phyloP scores from a whole-genome alignment of 1,139 yeast genomes.

The Candida pseudoviswanathii region DNA sequence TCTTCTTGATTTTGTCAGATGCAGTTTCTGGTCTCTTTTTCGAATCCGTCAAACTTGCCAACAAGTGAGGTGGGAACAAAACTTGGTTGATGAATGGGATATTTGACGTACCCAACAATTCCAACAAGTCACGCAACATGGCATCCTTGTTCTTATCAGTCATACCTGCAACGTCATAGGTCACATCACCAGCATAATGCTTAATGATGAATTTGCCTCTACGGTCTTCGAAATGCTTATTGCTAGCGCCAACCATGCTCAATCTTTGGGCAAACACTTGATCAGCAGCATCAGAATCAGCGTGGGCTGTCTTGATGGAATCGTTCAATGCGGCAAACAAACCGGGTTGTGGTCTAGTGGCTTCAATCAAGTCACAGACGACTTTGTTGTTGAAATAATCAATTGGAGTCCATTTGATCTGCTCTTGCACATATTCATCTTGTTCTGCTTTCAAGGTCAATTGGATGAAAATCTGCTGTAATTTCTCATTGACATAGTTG shows the following conservation, averaged over 20 bases:
- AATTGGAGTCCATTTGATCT: constrained; percentile 97
- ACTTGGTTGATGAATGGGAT: constrained; percentile 62
- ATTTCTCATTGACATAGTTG: constrained; percentile 94
- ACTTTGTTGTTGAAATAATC: constrained; percentile 94
- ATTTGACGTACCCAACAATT: constrained; percentile 70
- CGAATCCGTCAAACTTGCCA: constrained; percentile 65
- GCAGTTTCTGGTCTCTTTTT: constrained; percentile 96
- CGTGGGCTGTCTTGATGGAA: constrained; percentile 98
- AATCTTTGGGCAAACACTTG: constrained; percentile 93
- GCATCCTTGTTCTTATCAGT: constrained; percentile 98
- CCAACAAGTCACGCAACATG: constrained; percentile 83
- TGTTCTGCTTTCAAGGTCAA: constrained; percentile 95
- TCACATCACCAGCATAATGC: constrained; percentile 98
- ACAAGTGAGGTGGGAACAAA: constrained; percentile 71
- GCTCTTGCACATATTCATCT: constrained; percentile 94
- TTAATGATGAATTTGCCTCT: constrained; percentile 86
- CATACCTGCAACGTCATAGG: constrained; percentile 87
- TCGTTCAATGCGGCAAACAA: constrained; percentile 95
- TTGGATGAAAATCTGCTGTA: constrained; percentile 96
- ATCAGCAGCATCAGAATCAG: constrained; percentile 96
- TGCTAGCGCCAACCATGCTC: constrained; percentile 74
- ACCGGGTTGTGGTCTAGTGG: constrained; percentile 89
- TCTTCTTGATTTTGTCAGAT: constrained; percentile 87
- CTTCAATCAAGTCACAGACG: constrained; percentile 96
- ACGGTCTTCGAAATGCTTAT: constrained; percentile 89